Conservation (phyloP, 352 stramenopile genomes). For the Phytopythium delawarense region DNA sequence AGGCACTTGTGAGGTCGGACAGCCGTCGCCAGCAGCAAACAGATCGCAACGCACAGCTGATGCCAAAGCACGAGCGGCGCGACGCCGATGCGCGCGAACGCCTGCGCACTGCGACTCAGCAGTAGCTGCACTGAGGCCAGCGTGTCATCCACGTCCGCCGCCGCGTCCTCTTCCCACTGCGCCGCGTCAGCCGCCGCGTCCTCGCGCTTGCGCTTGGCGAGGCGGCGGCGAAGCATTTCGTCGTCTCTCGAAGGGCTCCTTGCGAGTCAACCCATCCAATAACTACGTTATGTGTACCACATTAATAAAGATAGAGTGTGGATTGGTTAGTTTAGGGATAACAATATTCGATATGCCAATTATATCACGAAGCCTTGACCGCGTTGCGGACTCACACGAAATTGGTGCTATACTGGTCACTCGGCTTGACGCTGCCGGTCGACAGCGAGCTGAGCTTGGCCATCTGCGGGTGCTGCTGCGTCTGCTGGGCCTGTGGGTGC, state of each 20-base stretch:
- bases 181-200: slow-evolving; percentile 1
- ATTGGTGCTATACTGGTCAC: slow-evolving; percentile 36
- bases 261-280: not conserved
- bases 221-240: slow-evolving; percentile 17
- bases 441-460: slow-evolving; percentile 14
- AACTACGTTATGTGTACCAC: not conserved
- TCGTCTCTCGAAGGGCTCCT: not conserved
- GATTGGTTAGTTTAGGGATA: not conserved
- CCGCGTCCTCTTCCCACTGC: slow-evolving; percentile 19
- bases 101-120: slow-evolving; percentile 27
- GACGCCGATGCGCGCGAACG: slow-evolving; percentile 31
- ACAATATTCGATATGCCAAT: not conserved
- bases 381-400: slow-evolving; percentile 17
- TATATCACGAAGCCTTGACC: not conserved
- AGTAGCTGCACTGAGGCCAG: slow-evolving; percentile 48
- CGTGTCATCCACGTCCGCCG: slow-evolving; percentile 46
- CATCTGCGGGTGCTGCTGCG: slow-evolving; percentile 9
- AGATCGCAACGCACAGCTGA: slow-evolving; percentile 32
- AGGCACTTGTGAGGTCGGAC: not conserved
- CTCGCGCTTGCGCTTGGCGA: slow-evolving; percentile 25
- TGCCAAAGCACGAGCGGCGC: slow-evolving; percentile 46
- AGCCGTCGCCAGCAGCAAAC: slow-evolving; percentile 1
- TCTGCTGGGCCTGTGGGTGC: not conserved
- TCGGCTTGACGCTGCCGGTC: slow-evolving; percentile 13
- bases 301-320: not conserved